Evolutionary conservation across 1,139 yeast species (phyloP).

Genomic region (Scheffersomyces titani): DNA sequence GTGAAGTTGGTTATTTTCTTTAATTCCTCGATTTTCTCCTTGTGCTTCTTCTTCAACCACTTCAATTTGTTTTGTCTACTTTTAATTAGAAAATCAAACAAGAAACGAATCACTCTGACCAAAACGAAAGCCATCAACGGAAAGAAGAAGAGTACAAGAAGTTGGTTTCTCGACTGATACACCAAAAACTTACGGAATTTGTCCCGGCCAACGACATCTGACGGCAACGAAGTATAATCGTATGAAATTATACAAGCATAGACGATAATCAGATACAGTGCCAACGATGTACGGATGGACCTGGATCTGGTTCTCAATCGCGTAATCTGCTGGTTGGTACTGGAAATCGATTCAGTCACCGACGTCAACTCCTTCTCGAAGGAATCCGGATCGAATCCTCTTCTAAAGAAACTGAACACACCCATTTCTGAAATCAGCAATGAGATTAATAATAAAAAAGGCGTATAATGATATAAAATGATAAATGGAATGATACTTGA

Average conservation of each 20-base stretch:
- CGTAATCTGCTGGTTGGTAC: constrained; percentile 32
- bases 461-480: background rate
- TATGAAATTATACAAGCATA: constrained; percentile 35
- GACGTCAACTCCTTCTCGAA: constrained; percentile 54
- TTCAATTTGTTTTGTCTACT: constrained; percentile 18
- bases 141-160: constrained; percentile 20
- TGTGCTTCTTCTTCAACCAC: constrained; percentile 51
- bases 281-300: constrained; percentile 18
- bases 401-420: constrained; percentile 33
- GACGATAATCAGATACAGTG: constrained; percentile 27
- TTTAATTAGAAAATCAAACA: constrained; percentile 27
- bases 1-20: constrained; percentile 79
- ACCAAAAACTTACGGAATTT: constrained; percentile 23
- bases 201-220: constrained; percentile 16
- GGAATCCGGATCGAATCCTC: constrained; percentile 48
- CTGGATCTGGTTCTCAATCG: constrained; percentile 18
- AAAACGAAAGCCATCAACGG: constrained; percentile 31
- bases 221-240: constrained; percentile 25
- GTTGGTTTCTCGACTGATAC: constrained; percentile 22
- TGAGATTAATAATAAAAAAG: too few relatives aligned
- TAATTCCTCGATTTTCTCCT: constrained; percentile 67
- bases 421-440: constrained; percentile 15
- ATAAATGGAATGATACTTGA: background rate
- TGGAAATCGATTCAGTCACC: constrained; percentile 39
- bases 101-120: constrained; percentile 19